Evolutionary conservation across 129 eudicot genomes (phyloP).

Genomic region (Artemisia argyi): DNA sequence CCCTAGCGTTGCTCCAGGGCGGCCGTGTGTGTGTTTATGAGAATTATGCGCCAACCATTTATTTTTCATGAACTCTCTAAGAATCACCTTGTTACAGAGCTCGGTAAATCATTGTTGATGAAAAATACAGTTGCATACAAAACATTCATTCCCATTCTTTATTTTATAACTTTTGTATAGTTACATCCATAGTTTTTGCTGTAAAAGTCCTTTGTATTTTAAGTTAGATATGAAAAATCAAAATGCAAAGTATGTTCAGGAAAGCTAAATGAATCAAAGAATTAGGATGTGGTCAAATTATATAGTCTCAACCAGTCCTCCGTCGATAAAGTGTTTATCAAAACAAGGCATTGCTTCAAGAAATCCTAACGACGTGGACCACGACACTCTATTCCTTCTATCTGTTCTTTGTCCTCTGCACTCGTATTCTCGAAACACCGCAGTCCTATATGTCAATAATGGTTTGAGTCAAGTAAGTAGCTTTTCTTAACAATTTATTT

Average conservation of each 20-base stretch:
- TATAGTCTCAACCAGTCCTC: slow-evolving; percentile 79
- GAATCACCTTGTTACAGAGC: too few relatives aligned
- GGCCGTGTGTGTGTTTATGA: too few relatives aligned
- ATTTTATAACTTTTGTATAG: not conserved
- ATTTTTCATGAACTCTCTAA: too few relatives aligned
- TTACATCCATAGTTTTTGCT: not conserved
- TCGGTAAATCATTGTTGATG: too few relatives aligned
- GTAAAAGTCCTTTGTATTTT: not conserved
- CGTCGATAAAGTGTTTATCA: slow-evolving; percentile 55
- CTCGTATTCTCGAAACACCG: slow-evolving; percentile 67
- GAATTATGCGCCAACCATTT: too few relatives aligned
- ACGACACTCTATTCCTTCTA: slow-evolving; percentile 45
- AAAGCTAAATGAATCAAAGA: too few relatives aligned
- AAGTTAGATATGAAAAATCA: too few relatives aligned
- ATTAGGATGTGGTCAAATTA: not conserved
- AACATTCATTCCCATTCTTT: not conserved
- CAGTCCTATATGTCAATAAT: slow-evolving; percentile 46
- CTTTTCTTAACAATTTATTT: too few relatives aligned
- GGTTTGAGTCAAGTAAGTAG: too few relatives aligned
- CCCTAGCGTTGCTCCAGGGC: too few relatives aligned
- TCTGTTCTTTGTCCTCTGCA: slow-evolving; percentile 82
- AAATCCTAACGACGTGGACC: slow-evolving; percentile 59
- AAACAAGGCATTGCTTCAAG: slow-evolving; percentile 54
- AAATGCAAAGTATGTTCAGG: too few relatives aligned
- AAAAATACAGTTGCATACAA: not conserved